A percentile compares a stretch with the other conserved stretches of the same genome.
phyloP scores from a whole-genome alignment of 164 flowering plant genomes.

The Amborella trichopoda region DNA sequence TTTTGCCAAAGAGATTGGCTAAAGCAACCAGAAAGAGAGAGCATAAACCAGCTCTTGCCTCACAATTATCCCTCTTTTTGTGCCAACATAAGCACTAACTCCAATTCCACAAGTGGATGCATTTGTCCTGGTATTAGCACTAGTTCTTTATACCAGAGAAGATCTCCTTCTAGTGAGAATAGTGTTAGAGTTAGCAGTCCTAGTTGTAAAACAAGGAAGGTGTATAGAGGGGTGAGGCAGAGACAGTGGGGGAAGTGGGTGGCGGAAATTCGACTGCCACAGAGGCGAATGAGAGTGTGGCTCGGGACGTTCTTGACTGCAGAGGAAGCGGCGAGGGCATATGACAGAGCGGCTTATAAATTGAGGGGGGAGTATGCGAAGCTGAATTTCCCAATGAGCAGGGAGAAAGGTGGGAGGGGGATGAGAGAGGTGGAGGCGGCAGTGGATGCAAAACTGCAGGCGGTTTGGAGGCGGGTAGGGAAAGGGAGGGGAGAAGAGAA shows the following conservation, averaged over 20 bases:
- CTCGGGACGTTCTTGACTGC: slow-evolving; percentile 86
- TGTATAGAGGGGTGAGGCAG: slow-evolving; percentile 95
- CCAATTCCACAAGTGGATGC: too few species aligned
- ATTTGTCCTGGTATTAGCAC: background rate
- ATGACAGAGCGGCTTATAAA: slow-evolving; percentile 87
- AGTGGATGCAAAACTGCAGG: slow-evolving; percentile 81
- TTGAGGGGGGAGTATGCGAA: slow-evolving; percentile 85
- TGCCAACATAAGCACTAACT: too few species aligned
- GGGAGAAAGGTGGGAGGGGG: slow-evolving; percentile 37
- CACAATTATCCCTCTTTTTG: too few species aligned
- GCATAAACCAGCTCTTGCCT: too few species aligned
- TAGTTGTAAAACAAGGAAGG: slow-evolving; percentile 38
- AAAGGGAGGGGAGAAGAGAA: slow-evolving; percentile 17
- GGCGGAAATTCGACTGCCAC: slow-evolving; percentile 91
- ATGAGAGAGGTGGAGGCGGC: slow-evolving; percentile 34
- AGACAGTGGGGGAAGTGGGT: slow-evolving; percentile 99
- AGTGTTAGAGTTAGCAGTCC: slow-evolving; percentile 2
- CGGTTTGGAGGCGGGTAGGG: slow-evolving; percentile 56
- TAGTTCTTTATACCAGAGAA: slow-evolving; percentile 1
- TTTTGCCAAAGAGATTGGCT: slow-evolving; percentile 57
- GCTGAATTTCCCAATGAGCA: slow-evolving; percentile 64
- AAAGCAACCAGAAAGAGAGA: slow-evolving; percentile 32
- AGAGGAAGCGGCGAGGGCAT: slow-evolving; percentile 89
- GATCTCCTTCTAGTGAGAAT: background rate
- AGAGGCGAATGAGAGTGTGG: slow-evolving; percentile 87